Evolutionary conservation across 352 stramenopile genomes (phyloP), one percentile per base, ranked within the genome.

Genomic region (Phytophthora hibernalis): DNA sequence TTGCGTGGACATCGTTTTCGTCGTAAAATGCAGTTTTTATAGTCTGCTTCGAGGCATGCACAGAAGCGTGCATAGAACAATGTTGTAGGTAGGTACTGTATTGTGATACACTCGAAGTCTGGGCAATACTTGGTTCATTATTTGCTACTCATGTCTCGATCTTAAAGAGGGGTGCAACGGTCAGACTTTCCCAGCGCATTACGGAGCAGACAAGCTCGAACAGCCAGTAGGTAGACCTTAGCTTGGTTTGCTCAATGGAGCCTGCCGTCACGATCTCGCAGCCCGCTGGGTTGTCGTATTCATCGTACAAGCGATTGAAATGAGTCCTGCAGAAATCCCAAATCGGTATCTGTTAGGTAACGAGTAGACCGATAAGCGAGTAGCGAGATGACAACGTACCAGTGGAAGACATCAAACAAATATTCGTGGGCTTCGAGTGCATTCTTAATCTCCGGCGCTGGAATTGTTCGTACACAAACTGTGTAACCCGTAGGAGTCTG

Each of bases 201-300:
- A 87, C 79, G 15, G 74, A 82, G 42, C 82, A 72, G 33, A 83
- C 77, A 47, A 90, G 61, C 68, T 90, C 81, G 20, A 87, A 83
- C 35, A 90, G 52, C 81, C 81, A 90, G 62, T 87, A 71, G 40
- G 73, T 73, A 22, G 74, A 72, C 2, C 66, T 74, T 13, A 79
- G 44, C 35, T 73, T 65, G 38, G 71, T 72, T 38, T 72, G 67
- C 22, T 85, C 74, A 13, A 87, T 74, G 0, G 79, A 82, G 16
- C 81, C 81, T 4, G 79, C 79, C 11, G 67, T 64, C 52, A 85
- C 64, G 30, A 87, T 67, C 47, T 90, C 81, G 26, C 74, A 84
- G 16, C 80, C 78, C 12, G 68, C 55, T 8, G 71, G 55, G 1
- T 71, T 61, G 15, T 78, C 78, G n/a, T 65, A 30, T 30, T 62